Evolutionary conservation across 192 early-diverging fungal species (phyloP).

Genomic region (Coemansia sp.): DNA sequence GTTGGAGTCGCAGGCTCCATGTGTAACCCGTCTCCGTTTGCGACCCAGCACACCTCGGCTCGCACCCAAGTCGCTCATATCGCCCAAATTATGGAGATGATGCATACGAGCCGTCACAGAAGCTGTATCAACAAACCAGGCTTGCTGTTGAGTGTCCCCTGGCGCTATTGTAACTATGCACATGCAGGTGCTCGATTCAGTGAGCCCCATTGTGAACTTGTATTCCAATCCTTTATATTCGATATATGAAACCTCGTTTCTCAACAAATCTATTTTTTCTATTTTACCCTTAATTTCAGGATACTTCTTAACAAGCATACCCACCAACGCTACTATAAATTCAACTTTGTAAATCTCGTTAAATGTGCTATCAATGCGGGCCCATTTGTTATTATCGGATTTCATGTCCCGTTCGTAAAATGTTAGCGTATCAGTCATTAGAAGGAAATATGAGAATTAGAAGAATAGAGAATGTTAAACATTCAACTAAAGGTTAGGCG

Average conservation of each 20-base stretch:
- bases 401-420: background rate
- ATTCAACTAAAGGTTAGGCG: background rate
- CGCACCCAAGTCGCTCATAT: too few relatives aligned
- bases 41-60: too few relatives aligned
- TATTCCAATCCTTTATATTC: background rate
- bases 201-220: background rate
- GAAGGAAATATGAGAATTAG: too few relatives aligned
- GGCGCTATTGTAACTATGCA: background rate
- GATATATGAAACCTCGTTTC: background rate
- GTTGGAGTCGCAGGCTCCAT: too few relatives aligned
- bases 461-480: background rate
- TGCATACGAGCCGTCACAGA: too few relatives aligned
- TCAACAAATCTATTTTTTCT: background rate
- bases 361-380: background rate
- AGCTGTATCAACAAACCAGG: background rate
- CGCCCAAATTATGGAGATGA: too few relatives aligned
- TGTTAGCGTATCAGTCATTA: background rate
- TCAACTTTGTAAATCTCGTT: background rate
- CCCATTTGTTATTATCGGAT: background rate
- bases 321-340: background rate
- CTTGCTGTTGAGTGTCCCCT: background rate
- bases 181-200: background rate
- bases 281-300: background rate
- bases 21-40: too few relatives aligned
- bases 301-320: background rate